These are phyloP conservation scores for Taxillus chinensis DNA, from an alignment of 164 flowering plant species.

Conservation along the genomic window DNA sequence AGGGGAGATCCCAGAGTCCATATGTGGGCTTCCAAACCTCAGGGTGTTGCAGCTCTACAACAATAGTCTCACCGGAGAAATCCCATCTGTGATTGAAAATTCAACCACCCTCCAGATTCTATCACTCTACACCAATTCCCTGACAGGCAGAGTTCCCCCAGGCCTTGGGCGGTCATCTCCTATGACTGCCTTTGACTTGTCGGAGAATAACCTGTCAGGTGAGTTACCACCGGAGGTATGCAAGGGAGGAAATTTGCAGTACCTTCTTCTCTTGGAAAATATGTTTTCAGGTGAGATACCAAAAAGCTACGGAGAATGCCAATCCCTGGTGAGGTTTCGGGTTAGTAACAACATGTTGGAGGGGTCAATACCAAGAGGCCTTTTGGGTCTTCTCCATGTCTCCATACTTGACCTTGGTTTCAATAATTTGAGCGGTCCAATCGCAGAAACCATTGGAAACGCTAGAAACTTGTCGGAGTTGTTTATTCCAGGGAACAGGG, in stretches of 20 bases:
- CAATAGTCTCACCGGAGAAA: conserved; percentile 74
- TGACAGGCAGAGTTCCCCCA: conserved; percentile 61
- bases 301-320: conserved; percentile 43
- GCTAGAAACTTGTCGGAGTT: conserved; percentile 72
- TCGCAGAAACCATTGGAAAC: conserved; percentile 32
- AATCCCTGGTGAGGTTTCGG: conserved; percentile 60
- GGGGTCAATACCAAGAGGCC: conserved; percentile 56
- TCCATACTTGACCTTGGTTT: conserved; percentile 62
- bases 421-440: conserved; percentile 49
- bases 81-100: conserved; percentile 50
- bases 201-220: conserved; percentile 68
- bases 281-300: conserved; percentile 62
- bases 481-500: conserved; percentile 51
- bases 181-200: conserved; percentile 51
- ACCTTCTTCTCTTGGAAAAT: conserved; percentile 59
- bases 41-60: conserved; percentile 58
- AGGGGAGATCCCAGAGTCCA: conserved; percentile 57
- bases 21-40: conserved; percentile 64
- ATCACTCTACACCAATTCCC: conserved; percentile 56
- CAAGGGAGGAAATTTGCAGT: conserved; percentile 53
- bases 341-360: conserved; percentile 53
- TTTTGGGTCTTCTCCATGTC: conserved; percentile 63
- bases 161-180: conserved; percentile 46
- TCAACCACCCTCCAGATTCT: conserved; percentile 46
- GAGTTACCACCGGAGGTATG: conserved; percentile 60